A percentile compares a stretch with the other conserved stretches of the same genome.
Conservation (phyloP, 768 basidiomycete genomes). For the Nevesoporus exiguus region DNA sequence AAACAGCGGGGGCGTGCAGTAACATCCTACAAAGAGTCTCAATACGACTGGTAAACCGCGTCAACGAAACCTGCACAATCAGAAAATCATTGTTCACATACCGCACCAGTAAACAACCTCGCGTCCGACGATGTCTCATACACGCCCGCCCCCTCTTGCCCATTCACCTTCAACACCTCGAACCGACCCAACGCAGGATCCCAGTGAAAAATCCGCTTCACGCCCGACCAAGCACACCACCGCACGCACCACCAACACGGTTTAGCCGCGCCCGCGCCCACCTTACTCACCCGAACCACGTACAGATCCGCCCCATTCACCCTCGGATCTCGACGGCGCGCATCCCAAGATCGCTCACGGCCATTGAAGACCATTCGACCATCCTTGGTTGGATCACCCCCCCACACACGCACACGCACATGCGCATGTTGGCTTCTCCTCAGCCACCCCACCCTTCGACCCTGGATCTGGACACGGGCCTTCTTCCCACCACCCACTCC, state of each 20-base stretch:
- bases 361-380: background rate
- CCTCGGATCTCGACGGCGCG: background rate
- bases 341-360: background rate
- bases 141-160: background rate
- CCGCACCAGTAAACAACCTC: conserved; percentile 2
- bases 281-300: background rate
- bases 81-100: background rate
- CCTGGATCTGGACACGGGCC: too few species aligned
- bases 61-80: background rate
- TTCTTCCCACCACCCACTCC: background rate
- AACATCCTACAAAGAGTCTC: background rate
- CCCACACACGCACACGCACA: background rate
- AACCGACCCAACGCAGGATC: background rate
- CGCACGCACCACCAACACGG: conserved; percentile 5
- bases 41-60: background rate
- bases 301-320: conserved; percentile 1
- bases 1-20: background rate
- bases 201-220: conserved; percentile 2
- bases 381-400: background rate
- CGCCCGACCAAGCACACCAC: conserved; percentile 5
- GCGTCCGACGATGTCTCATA: conserved; percentile 2
- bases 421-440: background rate
- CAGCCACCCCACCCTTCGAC: background rate
- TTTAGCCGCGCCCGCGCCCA: background rate
- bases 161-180: conserved; percentile 1